phyloP scores from a whole-genome alignment of 106 monocot species.

The Posidonia australis region DNA sequence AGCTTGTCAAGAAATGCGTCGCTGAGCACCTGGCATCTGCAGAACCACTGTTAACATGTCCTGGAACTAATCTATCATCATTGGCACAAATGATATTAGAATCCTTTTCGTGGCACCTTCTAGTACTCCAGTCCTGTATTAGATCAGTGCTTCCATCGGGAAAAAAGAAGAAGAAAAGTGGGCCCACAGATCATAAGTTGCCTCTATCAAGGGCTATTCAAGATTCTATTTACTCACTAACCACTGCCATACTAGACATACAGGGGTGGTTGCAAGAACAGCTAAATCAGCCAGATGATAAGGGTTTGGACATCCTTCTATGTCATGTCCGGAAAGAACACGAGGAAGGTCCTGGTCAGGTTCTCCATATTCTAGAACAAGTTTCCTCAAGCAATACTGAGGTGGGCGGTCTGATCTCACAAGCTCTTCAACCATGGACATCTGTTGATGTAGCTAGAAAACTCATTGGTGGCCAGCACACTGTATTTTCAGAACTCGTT shows the following conservation, averaged over 20 bases:
- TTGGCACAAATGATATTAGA: constrained; percentile 65
- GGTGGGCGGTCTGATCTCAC: constrained; percentile 46
- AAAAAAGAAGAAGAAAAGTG: constrained; percentile 75
- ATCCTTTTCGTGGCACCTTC: constrained; percentile 61
- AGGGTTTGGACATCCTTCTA: constrained; percentile 41
- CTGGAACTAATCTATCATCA: constrained; percentile 33
- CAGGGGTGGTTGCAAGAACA: constrained; percentile 42
- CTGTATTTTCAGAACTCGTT: constrained; percentile 28
- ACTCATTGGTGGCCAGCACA: constrained; percentile 31
- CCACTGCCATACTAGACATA: constrained; percentile 22
- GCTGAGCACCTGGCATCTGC: constrained; percentile 28
- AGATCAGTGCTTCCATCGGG: constrained; percentile 47
- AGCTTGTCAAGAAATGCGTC: constrained; percentile 40
- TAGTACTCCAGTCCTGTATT: constrained; percentile 58
- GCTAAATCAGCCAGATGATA: constrained; percentile 34
- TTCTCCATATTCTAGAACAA: constrained; percentile 38
- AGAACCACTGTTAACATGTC: constrained; percentile 24
- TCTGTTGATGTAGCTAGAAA: constrained; percentile 41
- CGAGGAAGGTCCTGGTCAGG: constrained; percentile 23
- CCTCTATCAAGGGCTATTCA: constrained; percentile 21
- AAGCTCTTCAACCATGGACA: constrained; percentile 51
- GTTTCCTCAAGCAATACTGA: constrained; percentile 24
- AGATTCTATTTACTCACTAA: constrained; percentile 36
- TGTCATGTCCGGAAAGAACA: constrained; percentile 16
- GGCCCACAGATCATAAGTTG: constrained; percentile 15